Base-by-base conservation (phyloP, 805 yeast species). In the Schwanniomyces occidentalis region DNA sequence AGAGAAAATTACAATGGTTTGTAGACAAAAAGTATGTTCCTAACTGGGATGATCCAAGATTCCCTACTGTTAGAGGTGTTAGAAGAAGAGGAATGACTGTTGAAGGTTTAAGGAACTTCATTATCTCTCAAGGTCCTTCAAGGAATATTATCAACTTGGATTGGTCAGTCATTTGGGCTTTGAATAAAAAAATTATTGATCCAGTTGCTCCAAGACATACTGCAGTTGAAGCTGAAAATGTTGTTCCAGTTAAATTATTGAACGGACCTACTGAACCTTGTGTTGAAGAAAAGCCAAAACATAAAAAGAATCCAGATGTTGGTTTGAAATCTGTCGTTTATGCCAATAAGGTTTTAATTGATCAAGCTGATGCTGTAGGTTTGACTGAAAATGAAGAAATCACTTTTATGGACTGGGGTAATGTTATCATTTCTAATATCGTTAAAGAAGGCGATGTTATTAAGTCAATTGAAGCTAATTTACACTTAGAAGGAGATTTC, bases 361-460 rank as follows among this genome's bases (percentile, higher is more conserved):
- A 90, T 57, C 95, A 86, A 69, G 91, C 73, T 18, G 98, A 91
- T 64, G 82, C 90, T 29, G 71, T 82, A 42, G 49, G 69, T 6
- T 61, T 73, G 27, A 79, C 74, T 48, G 91, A 80, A 27, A 86
- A 84, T 45, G 98, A 91, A 68, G 98, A 91, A 70, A 73, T 90
- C 44, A 91, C 98, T n/a, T 76, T 91, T 54, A 91, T 91, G 98
- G 97, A 91, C 67, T 91, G 98, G 98, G 98, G 97, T 75, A 91
- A 91, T 61, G 85, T 80, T 39, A 84, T 91, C 47, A 69, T 90
- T 46, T 76, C 83, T 46, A 78, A 78, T 59, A 75, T 90, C 55
- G 66, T 65, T 58, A 81, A 76, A 59, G 80, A 78, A 44, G 84
- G 76, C 40, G 75, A 63, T 30, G 45, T 69, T 24, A 84, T 84